Conservation (phyloP, 371 early-diverging fungal species). For the Mucor mucedo region DNA sequence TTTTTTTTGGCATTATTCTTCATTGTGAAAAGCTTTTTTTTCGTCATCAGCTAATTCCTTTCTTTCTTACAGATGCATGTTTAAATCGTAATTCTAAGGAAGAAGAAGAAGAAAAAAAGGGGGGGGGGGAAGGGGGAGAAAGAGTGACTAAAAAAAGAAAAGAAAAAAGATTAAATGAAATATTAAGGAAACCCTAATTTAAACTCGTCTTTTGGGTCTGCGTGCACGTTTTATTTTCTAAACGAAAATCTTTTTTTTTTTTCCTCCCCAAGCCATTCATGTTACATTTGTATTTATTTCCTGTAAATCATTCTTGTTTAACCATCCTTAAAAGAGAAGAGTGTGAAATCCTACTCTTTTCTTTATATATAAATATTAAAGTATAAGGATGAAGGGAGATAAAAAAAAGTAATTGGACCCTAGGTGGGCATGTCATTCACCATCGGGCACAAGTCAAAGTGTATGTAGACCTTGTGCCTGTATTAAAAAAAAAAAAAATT, state of each 20-base stretch:
- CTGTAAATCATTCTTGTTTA: neutral
- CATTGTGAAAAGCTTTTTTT: neutral
- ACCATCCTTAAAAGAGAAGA: no score
- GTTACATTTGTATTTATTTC: neutral
- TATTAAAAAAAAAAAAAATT: no score
- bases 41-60: neutral
- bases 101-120: slow-evolving; percentile 15
- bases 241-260: neutral
- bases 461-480: no score
- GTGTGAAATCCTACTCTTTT: no score
- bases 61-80: slow-evolving; percentile 49
- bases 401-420: no score
- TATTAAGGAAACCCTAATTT: neutral
- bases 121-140: neutral
- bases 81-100: neutral
- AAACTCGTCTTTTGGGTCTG: neutral
- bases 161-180: slow-evolving; percentile 18
- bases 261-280: no score
- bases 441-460: no score
- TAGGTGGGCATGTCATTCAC: no score
- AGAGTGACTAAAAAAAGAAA: slow-evolving; percentile 17
- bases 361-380: no score
- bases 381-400: no score
- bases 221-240: neutral
- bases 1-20: neutral